Base-by-base conservation (phyloP, 2,329 filamentous ascomycete genomes). In the Ophiostoma tasmaniense region DNA sequence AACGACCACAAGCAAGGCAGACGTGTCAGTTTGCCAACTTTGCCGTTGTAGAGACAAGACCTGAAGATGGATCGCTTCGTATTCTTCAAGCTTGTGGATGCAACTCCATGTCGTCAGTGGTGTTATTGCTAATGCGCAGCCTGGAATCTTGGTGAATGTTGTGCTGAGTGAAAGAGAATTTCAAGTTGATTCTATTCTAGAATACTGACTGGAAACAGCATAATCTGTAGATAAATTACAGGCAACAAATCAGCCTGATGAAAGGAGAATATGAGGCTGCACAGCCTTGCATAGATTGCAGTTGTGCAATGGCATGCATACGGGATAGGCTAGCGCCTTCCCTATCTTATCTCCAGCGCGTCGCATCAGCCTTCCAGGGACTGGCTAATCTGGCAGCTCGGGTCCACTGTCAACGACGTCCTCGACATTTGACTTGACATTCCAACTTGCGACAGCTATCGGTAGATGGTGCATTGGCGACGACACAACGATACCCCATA, bases 331-430 rank as follows among this genome's bases (percentile, higher is more conserved):
- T 61, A 61, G 55, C 25, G 25, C 55, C 22, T 25, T 10, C 55
- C n/a, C 55, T 61, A 61, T 61, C 55, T 61, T 61, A 61, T 61
- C 55, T 61, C 17, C 55, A 61, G 25, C 55, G 25, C 25, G 55
- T 33, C 22, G 25, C 55, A 61, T 61, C 55, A 61, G 55, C 55
- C 55, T 59, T 59, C 52, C 52, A 59, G 52, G 52, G 50, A 55
- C 50, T 17, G 55, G 55, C 55, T 30, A 25, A 61, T 61, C n/a
- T 61, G 55, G 52, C 22, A 61, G 33, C 33, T 33, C n/a, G 30
- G 55, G 25, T 61, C 50, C 50, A 61, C 55, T 30, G 55, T n/a
- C n/a, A n/a, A 30, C 55, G 55, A 30, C 55, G 50, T 30, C 25
- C 17, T 30, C 55, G 55, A 61, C 55, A 14, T 1, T 55, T 14